A percentile compares a stretch with the other conserved stretches of the same genome.
These are phyloP conservation scores for Vitis rotundifolia DNA, from an alignment of 164 flowering plant species.

Conservation along the genomic window DNA sequence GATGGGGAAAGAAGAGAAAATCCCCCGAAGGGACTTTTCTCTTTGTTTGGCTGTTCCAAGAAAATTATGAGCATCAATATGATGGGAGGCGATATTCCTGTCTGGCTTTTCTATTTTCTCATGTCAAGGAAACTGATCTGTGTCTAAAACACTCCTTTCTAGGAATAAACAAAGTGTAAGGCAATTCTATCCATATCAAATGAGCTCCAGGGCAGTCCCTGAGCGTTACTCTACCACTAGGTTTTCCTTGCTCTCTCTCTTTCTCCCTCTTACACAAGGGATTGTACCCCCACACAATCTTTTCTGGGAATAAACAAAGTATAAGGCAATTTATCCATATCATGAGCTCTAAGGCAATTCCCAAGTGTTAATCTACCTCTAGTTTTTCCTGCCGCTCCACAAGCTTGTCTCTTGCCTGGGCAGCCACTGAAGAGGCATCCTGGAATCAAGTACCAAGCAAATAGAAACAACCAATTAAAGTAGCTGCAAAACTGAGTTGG, in stretches of 20 bases:
- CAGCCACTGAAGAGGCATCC: conserved; percentile 82
- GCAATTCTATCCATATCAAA: neutral
- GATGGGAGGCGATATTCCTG: neutral
- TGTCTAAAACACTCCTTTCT: neutral
- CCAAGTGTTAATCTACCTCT: conserved; percentile 48
- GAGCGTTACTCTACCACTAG: no score
- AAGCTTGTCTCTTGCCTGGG: conserved; percentile 78
- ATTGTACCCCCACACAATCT: no score
- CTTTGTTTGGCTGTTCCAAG: neutral
- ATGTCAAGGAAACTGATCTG: no score
- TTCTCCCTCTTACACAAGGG: no score
- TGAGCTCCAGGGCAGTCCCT: neutral
- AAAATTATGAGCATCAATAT: neutral
- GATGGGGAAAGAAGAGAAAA: neutral
- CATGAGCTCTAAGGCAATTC: no score
- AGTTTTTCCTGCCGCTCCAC: conserved; percentile 79
- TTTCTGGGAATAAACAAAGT: no score
- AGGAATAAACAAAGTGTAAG: neutral
- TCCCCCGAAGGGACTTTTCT: neutral
- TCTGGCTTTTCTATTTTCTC: no score
- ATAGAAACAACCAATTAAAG: conserved; percentile 4
- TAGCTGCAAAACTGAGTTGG: neutral
- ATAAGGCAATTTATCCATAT: no score
- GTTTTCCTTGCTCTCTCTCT: neutral
- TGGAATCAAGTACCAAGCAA: conserved; percentile 30